These are phyloP conservation scores for Candida rishiriensis DNA, from an alignment of 805 yeast genomes.

Conservation along the genomic window DNA sequence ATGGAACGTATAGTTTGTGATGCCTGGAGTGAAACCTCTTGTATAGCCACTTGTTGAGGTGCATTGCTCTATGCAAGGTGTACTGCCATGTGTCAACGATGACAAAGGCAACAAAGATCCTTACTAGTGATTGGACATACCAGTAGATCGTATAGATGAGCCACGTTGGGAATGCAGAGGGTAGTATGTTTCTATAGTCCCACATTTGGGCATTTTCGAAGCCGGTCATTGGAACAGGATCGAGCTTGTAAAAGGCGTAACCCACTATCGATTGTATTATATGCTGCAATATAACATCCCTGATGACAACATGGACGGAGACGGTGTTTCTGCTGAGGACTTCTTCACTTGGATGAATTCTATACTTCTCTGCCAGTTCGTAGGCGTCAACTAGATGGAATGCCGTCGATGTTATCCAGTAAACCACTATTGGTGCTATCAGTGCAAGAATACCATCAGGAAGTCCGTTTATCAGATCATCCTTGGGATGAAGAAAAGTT, in stretches of 20 bases:
- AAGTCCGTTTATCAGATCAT: slow-evolving; percentile 50
- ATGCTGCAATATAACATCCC: slow-evolving; percentile 85
- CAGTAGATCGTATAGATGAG: slow-evolving; percentile 50
- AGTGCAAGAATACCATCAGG: slow-evolving; percentile 74
- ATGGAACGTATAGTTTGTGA: slow-evolving; percentile 91
- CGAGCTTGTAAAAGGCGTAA: slow-evolving; percentile 45
- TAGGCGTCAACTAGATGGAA: slow-evolving; percentile 74
- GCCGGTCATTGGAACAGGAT: slow-evolving; percentile 51
- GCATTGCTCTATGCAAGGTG: slow-evolving; percentile 86
- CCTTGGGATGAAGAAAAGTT: slow-evolving; percentile 26
- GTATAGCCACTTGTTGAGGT: slow-evolving; percentile 70
- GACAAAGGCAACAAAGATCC: slow-evolving; percentile 57
- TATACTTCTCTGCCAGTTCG: slow-evolving; percentile 72
- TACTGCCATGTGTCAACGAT: slow-evolving; percentile 96
- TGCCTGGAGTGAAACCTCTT: slow-evolving; percentile 87
- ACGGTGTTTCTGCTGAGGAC: slow-evolving; percentile 74
- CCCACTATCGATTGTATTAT: slow-evolving; percentile 77
- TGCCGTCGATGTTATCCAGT: slow-evolving; percentile 73
- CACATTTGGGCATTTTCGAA: slow-evolving; percentile 44
- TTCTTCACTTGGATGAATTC: slow-evolving; percentile 92
- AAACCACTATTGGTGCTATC: slow-evolving; percentile 70
- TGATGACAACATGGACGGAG: slow-evolving; percentile 58
- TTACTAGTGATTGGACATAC: slow-evolving; percentile 58
- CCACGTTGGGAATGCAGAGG: slow-evolving; percentile 40
- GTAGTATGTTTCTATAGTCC: slow-evolving; percentile 34